Evolutionary conservation across 1,284 basidiomycete species (phyloP), one percentile per base, ranked within the genome.

Genomic region (Prillingera fragicola): DNA sequence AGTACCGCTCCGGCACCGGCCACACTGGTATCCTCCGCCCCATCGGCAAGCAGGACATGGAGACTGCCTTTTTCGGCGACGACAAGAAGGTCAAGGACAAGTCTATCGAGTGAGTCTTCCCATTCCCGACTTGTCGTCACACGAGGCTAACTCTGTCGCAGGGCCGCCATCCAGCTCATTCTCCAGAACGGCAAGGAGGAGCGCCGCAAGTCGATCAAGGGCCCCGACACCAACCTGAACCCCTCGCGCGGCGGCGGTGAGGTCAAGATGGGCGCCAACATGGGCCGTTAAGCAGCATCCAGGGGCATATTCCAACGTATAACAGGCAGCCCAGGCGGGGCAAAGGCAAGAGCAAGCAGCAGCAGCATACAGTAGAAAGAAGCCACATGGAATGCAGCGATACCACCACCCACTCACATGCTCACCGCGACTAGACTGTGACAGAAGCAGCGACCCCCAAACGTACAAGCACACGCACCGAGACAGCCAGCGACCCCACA

Each of bases 201-300:
- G 54, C 55, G 48, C 35, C 44, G 52, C 40, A 52, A 59, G 40
- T 47, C 62, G 37, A 43, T 58, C 24, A 52, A 57, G 49, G 42
- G 35, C 8, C 38, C 38, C 48, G 58, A 58, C 40, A 38, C 60
- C 44, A 59, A 56, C 59, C 52, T 59, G 54, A 69, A 69, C 63
- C 38, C 58, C 17, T 52, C 62, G 23, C 56, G 66, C 45, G 64
- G 65, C 39, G 52, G 44, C 14, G 63, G 60, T 33, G 58, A 59
- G 24, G 54, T 57, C 44, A 36, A 40, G 35, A 36, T 33, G 27
- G 46, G 45, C 29, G 33, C 27, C 27, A 31, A 34, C 39, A 28
- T 33, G 14, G 38, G 38, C 38, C 29, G 38, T 23, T 40, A 32
- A 29, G n/a, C n/a, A n/a, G n/a, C n/a, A n/a, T 88, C 87, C 32